phyloP scores from a whole-genome alignment of 805 yeast species.

The Candida ortonii region DNA sequence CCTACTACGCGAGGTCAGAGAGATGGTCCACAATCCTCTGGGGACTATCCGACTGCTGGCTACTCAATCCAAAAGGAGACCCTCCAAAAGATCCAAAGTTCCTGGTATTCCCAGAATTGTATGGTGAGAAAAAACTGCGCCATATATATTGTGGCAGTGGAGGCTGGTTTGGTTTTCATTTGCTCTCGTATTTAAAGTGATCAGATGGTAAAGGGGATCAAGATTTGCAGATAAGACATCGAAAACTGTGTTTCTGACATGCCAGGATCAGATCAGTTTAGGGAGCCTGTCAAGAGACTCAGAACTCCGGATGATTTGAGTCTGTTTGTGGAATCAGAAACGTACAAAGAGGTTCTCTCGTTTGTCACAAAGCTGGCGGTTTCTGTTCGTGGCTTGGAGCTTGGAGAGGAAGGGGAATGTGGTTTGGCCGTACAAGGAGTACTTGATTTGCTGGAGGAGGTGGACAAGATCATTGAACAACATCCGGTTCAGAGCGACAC shows the following conservation, averaged over 20 bases:
- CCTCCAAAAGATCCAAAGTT: background rate
- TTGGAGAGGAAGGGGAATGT: constrained; percentile 22
- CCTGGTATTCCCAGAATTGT: background rate
- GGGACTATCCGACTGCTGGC: constrained; percentile 1
- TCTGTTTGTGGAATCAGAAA: constrained; percentile 52
- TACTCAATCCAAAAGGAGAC: constrained; percentile 1
- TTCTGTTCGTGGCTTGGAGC: constrained; percentile 48
- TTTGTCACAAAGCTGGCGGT: constrained; percentile 60
- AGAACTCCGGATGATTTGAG: constrained; percentile 51
- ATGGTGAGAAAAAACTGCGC: background rate
- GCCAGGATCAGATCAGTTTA: too few species aligned
- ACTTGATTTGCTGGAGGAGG: constrained; percentile 41
- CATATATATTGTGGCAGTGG: too few species aligned
- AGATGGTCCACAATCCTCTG: constrained; percentile 1
- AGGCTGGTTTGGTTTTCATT: too few species aligned
- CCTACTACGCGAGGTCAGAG: constrained; percentile 5
- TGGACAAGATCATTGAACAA: constrained; percentile 42
- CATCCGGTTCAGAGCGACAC: constrained; percentile 71
- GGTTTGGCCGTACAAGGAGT: constrained; percentile 29
- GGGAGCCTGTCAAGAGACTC: constrained; percentile 24
- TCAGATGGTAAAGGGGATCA: too few species aligned
- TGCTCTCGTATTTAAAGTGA: too few species aligned
- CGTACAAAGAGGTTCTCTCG: constrained; percentile 47
- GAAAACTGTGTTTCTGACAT: too few species aligned
- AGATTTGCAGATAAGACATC: too few species aligned